Conservation (phyloP, 495 filamentous ascomycete genomes). For the Poronia punctata region DNA sequence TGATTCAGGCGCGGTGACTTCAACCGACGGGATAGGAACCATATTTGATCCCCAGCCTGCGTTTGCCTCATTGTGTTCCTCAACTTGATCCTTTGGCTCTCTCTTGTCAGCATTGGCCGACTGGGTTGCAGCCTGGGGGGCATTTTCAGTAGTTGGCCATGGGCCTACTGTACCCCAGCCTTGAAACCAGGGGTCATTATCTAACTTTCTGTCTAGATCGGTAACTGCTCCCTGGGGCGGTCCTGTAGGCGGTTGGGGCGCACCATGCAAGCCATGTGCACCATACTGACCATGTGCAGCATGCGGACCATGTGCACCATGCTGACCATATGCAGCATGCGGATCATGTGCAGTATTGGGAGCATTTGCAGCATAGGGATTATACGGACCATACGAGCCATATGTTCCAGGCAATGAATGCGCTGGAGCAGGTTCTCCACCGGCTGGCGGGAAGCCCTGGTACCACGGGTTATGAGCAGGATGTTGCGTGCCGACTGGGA, state of each 20-base stretch:
- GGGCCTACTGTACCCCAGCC: slow-evolving; percentile 14
- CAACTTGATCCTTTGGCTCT: not conserved
- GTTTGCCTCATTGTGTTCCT: slow-evolving; percentile 7
- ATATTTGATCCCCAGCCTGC: slow-evolving; percentile 18
- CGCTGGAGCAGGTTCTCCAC: slow-evolving; percentile 12
- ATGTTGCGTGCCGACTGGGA: slow-evolving; percentile 17
- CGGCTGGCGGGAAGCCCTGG: slow-evolving; percentile 13
- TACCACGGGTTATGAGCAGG: slow-evolving; percentile 21
- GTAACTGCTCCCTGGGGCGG: not conserved
- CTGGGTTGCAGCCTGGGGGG: slow-evolving; percentile 2
- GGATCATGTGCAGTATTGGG: no score
- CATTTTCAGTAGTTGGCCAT: slow-evolving; percentile 6
- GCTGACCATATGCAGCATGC: no score
- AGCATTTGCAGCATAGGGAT: no score
- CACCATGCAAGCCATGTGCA: no score
- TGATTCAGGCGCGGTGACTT: slow-evolving; percentile 2
- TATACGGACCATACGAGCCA: no score
- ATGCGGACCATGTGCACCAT: no score
- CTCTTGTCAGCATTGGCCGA: not conserved
- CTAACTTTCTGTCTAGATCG: not conserved
- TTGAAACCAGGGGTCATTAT: slow-evolving; percentile 12
- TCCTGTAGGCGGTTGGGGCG: slow-evolving; percentile 1
- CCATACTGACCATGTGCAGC: no score
- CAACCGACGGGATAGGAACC: slow-evolving; percentile 7
- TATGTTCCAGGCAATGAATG: not conserved